Evolutionary conservation across 1,284 basidiomycete genomes (phyloP), one percentile per base, ranked within the genome.

Genomic region (Tilletia walkeri): DNA sequence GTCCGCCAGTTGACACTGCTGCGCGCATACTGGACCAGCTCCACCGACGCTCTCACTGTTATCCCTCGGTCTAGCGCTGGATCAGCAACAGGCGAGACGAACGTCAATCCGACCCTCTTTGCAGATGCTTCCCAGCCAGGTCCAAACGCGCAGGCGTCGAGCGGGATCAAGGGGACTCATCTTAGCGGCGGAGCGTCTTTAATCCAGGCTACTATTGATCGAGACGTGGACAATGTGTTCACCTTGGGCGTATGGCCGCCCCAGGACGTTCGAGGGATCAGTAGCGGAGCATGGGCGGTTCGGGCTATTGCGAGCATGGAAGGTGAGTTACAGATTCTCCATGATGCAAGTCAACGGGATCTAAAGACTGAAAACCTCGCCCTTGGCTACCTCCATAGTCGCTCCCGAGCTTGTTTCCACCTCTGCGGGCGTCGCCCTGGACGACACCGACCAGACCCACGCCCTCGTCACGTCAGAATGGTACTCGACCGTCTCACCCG

Each of bases 401-500:
- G 41, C 53, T 30, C 65, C 66, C 3, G 48, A 53, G 48, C 67
- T 63, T 6, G 59, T 63, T 5, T 63, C 72, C 14, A 69, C 61
- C 4, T 24, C 49, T 9, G 68, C 71, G 3, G 68, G 76, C 4
- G 69, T 78, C 49, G 20, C 67, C 7, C 72, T 82, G 50, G 80
- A 83, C 49, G 85, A 85, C 54, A 78, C 83, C 1, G 84, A 85
- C 70, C 53, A 69, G 38, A 68, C 73, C 0, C 63, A 66, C 16
- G 85, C 83, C 3, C 72, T 85, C 12, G 67, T 85, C 4, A 78
- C 84, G 3, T 76, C 77, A 0, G 71, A 76, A 0, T 79, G 78
- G 69, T 84, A 82, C 66, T 84, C 76, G 53, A 76, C 79, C 0
- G 65, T 68, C 0, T 66, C 73, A 0, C 72, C 73, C 4, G 70